Evolutionary conservation across 306 rosid genomes (phyloP), one percentile per base, ranked within the genome.

Genomic region (Echinosophora koreensis): DNA sequence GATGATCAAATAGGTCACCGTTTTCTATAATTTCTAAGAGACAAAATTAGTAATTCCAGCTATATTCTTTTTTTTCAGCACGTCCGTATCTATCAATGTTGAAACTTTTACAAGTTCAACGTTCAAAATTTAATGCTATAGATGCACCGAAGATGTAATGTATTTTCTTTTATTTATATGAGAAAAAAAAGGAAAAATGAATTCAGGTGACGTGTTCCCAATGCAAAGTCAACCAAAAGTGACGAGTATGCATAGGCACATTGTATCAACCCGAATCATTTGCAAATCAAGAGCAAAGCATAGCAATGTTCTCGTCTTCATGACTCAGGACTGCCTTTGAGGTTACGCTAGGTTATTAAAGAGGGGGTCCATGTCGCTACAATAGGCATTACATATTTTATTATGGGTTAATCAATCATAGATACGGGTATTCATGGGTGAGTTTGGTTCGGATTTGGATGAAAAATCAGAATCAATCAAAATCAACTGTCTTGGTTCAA

Each of bases 171-270:
- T 56, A 66, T 66, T 52, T 77, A 27, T 3, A 15, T 8, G 7
- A 15, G 15, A 66, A 39, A 42, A 42, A 22, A 66, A 65, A 22
- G 22, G n/a, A 1, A 38, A 27, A 8, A 17, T 10, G 10, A 13
- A 11, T 32, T 67, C 13, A 44, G 8, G 1, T 57, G 38, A 72
- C 38, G 3, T 28, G 10, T 15, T 64, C 42, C 72, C 1, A 7
- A 10, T 41, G 74, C 66, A 35, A 60, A 47, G 56, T 61, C 71
- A 59, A 60, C 38, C n/a, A 58, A 68, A 46, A 42, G 2, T 66
- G 46, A 75, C 4, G 7, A 44, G 47, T 57, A n/a, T 12, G 18
- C 7, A 10, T 9, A 37, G 52, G 38, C 41, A 57, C 56, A 42
- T 12, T 46, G 58, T 9, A 67, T 14, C 58, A 27, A 6, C 18